A percentile compares a stretch with the other conserved stretches of the same genome.
These are phyloP conservation scores for Stereum hirsutum DNA, from an alignment of 1,284 basidiomycete genomes.

Conservation along the genomic window DNA sequence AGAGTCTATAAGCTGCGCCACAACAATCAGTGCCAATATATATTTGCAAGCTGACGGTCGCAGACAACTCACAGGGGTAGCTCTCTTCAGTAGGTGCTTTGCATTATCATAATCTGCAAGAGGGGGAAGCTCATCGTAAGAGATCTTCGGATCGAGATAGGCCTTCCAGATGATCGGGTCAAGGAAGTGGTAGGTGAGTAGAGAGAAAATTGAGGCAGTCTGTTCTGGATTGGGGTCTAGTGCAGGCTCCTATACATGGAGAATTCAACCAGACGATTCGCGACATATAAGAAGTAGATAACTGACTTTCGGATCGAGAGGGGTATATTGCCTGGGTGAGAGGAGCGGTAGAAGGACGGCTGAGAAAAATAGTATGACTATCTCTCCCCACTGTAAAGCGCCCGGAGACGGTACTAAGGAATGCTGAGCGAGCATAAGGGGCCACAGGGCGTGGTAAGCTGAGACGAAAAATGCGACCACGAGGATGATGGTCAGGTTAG, in stretches of 20 bases:
- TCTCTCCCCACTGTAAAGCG: slow-evolving; percentile 24
- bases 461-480: slow-evolving; percentile 32
- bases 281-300: too few species aligned
- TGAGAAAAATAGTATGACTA: slow-evolving; percentile 29
- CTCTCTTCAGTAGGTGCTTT: slow-evolving; percentile 23
- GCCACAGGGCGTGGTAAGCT: slow-evolving; percentile 41
- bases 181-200: slow-evolving; percentile 22
- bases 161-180: slow-evolving; percentile 22
- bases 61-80: slow-evolving; percentile 17
- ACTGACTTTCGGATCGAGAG: slow-evolving; percentile 28
- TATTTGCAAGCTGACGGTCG: too few species aligned
- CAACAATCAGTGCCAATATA: background rate
- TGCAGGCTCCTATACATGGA: slow-evolving; percentile 14
- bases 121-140: slow-evolving; percentile 28
- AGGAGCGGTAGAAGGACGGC: slow-evolving; percentile 34
- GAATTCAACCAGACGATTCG: background rate
- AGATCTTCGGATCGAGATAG: slow-evolving; percentile 19
- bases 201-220: slow-evolving; percentile 22
- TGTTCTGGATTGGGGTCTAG: slow-evolving; percentile 23
- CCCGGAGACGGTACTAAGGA: slow-evolving; percentile 32
- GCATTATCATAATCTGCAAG: slow-evolving; percentile 38
- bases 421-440: slow-evolving; percentile 29
- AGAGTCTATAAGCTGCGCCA: slow-evolving; percentile 20
- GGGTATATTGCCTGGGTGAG: slow-evolving; percentile 33
- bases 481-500: slow-evolving; percentile 25